phyloP scores from a whole-genome alignment of 176 grass and related monocot genomes.

The Eragrostis curvula region DNA sequence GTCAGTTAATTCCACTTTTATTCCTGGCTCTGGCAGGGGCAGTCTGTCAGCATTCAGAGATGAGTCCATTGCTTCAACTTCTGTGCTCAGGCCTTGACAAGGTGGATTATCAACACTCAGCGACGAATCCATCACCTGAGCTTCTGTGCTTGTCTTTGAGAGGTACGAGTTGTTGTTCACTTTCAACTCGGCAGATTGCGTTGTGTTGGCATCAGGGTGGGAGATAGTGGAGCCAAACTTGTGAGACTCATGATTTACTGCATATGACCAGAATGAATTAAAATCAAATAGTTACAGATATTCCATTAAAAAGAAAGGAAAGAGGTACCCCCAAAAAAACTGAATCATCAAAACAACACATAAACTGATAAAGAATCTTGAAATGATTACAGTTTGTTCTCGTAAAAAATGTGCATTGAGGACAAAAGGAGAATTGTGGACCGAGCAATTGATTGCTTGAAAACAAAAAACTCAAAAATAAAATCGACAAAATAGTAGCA shows the following conservation, averaged over 20 bases:
- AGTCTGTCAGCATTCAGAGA: neutral
- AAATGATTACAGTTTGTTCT: neutral
- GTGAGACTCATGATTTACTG: slow-evolving; percentile 32
- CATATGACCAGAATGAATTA: slow-evolving; percentile 35
- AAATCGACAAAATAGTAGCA: neutral
- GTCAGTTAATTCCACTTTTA: slow-evolving; percentile 14
- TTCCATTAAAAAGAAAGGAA: no score
- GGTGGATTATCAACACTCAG: neutral
- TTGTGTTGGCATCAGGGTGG: slow-evolving; percentile 26
- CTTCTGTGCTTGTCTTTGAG: slow-evolving; percentile 16
- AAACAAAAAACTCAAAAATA: slow-evolving; percentile 15
- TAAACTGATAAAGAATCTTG: neutral
- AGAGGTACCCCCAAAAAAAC: neutral
- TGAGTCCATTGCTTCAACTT: neutral
- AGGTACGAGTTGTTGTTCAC: neutral
- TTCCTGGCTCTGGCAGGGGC: neutral
- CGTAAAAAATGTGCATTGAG: no score
- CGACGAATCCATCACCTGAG: neutral
- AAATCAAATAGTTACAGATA: slow-evolving; percentile 4
- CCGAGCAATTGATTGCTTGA: neutral
- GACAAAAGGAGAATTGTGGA: neutral
- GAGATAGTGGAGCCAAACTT: slow-evolving; percentile 21
- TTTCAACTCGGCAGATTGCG: slow-evolving; percentile 6
- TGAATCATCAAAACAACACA: neutral
- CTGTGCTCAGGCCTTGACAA: slow-evolving; percentile 2